Conservation (phyloP, 192 early-diverging fungal genomes). For the Jimgerdemannia flammicorona region DNA sequence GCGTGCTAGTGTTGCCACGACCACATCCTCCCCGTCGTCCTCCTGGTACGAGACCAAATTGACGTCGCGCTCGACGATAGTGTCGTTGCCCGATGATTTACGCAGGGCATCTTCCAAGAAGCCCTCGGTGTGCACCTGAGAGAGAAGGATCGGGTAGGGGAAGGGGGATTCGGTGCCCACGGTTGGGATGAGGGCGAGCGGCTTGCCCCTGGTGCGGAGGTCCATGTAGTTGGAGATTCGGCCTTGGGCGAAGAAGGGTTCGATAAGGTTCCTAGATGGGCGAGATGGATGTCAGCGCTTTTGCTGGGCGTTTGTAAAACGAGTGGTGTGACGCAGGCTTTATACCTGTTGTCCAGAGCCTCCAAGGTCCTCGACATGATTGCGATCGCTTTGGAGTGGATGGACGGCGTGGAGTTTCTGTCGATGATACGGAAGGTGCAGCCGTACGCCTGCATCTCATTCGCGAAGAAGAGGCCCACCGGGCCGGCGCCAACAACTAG, state of each 20-base stretch:
- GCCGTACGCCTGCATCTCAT: conserved; percentile 13
- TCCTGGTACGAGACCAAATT: background rate
- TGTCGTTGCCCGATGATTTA: background rate
- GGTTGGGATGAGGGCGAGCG: background rate
- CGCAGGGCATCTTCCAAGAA: background rate
- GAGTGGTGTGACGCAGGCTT: background rate
- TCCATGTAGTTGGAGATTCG: background rate
- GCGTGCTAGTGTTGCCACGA: background rate
- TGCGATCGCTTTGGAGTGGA: background rate
- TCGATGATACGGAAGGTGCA: conserved; percentile 21
- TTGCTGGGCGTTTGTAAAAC: too few relatives aligned
- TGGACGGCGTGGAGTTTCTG: background rate
- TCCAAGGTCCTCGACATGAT: background rate
- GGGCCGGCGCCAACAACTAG: conserved; percentile 29
- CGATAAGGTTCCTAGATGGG: background rate
- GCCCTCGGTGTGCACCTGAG: background rate
- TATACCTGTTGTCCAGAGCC: background rate
- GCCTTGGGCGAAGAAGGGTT: background rate
- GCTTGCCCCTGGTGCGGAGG: background rate
- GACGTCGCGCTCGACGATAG: background rate
- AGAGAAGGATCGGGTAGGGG: background rate
- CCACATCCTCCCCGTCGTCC: background rate
- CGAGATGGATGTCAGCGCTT: background rate
- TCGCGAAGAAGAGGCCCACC: conserved; percentile 24
- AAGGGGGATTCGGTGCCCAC: background rate